Base-by-base conservation (phyloP, 352 stramenopile species). In the Halophytophthora polymorphica region DNA sequence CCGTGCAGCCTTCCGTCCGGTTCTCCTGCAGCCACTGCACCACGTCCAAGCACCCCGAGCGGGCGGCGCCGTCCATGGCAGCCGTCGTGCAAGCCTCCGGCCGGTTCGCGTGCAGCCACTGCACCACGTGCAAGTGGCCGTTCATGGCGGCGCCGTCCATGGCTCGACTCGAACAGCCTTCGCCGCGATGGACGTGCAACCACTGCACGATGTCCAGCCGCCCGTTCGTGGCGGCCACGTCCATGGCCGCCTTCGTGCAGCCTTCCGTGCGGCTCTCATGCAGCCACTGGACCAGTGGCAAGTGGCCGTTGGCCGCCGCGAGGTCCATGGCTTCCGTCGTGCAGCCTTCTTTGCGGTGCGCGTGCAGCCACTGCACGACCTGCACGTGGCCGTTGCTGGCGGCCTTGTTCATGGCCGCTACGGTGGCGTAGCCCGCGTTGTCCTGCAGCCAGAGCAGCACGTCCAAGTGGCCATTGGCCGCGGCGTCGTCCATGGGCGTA, bases 321-420 rank as follows among this genome's bases (percentile, higher is more conserved):
- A 55, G 33, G 3, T 54, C 53, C 63, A 72, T 72, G 3, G 58
- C 58, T 11, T 43, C 37, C 15, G 37, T 43, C 11, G 17, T 25
- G 19, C 37, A 43, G 2, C 37, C 37, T 25, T 43, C 37, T 19
- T 56, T n/a, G 11, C 51, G 49, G 1, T 33, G 7, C 1, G 18
- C 37, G 17, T 53, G 56, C 8, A 69, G 54, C 54, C 47, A 69
- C 17, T 49, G n/a, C 8, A 69, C 17, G n/a, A 46, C 45, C 12
- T 38, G 14, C 3, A 48, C 15, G 15, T 60, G 47, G 1, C 60
- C 60, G 19, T 45, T 36, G 11, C 34, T 37, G 7, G 60, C 60
- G 2, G 60, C 60, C 6, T 17, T 13, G 17, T 43, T 43, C 37
- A 43, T 43, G 19, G 37, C 37, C 23, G 13, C 11, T 7, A 14